Percentiles rank a stretch among this genome's conserved stretches.
These are phyloP conservation scores for Veloporphyrellus conicus DNA, from an alignment of 1,284 basidiomycete species.

Conservation along the genomic window DNA sequence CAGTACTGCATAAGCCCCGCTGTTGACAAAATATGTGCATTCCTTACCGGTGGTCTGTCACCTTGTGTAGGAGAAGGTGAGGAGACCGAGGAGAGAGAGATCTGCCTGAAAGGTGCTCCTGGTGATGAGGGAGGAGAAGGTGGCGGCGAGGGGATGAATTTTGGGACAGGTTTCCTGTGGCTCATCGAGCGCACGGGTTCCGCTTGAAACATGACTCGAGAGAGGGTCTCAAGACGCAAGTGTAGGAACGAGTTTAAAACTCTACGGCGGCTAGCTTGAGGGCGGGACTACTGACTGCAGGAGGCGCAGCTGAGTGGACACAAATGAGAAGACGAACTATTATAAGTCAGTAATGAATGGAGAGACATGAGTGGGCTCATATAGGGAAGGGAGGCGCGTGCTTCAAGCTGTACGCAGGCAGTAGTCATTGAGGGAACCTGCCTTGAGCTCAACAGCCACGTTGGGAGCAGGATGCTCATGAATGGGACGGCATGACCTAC, in stretches of 20 bases:
- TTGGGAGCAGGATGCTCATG: conserved; percentile 34
- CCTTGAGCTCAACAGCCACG: conserved; percentile 37
- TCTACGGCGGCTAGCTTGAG: conserved; percentile 8
- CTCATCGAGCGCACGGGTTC: conserved; percentile 44
- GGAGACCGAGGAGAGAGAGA: conserved; percentile 29
- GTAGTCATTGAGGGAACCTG: conserved; percentile 34
- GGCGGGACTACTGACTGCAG: conserved; percentile 17
- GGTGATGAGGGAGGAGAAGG: conserved; percentile 38
- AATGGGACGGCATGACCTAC: conserved; percentile 33
- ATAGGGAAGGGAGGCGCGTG: conserved; percentile 29
- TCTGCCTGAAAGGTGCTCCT: conserved; percentile 29
- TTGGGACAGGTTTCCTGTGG: conserved; percentile 63
- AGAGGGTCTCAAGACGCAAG: conserved; percentile 6
- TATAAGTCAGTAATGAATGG: conserved; percentile 32
- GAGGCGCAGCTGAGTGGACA: conserved; percentile 27
- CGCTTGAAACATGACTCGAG: conserved; percentile 23
- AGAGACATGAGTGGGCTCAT: conserved; percentile 27
- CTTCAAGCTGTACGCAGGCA: conserved; percentile 34
- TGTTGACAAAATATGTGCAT: neutral
- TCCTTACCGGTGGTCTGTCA: conserved; percentile 46
- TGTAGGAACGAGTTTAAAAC: conserved; percentile 11
- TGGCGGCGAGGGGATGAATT: conserved; percentile 58
- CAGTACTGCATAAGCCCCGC: conserved; percentile 9
- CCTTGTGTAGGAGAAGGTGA: conserved; percentile 24
- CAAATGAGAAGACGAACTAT: conserved; percentile 31